phyloP scores from a whole-genome alignment of 495 filamentous ascomycete genomes.

The Aspergillus olivimuriae region DNA sequence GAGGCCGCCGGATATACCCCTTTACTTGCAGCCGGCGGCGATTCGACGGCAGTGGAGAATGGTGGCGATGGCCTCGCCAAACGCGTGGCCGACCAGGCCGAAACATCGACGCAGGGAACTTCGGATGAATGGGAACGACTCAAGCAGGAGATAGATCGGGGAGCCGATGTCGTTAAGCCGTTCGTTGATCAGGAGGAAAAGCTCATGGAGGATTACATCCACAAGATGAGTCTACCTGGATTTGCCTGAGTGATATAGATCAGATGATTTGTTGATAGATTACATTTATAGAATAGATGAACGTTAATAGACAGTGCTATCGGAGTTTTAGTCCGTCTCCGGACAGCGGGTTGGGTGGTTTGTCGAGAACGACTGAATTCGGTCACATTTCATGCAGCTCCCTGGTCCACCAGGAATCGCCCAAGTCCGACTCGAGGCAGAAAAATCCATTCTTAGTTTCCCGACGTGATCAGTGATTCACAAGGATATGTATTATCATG shows the following conservation, averaged over 20 bases:
- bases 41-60: slow-evolving; percentile 8
- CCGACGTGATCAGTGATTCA: no score
- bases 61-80: slow-evolving; percentile 8
- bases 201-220: slow-evolving; percentile 21
- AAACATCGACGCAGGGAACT: no score
- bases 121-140: slow-evolving; percentile 34
- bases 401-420: no score
- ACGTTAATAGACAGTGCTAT: background rate
- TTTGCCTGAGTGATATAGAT: slow-evolving; percentile 10
- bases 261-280: background rate
- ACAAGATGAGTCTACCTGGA: slow-evolving; percentile 11
- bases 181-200: slow-evolving; percentile 37
- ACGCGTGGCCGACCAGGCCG: no score
- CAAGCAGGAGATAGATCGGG: slow-evolving; percentile 40
- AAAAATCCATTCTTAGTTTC: no score
- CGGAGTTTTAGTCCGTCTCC: no score
- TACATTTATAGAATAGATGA: background rate
- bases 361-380: no score
- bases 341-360: no score
- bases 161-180: slow-evolving; percentile 35
- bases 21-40: background rate
- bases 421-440: no score
- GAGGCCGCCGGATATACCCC: slow-evolving; percentile 53
- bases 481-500: no score
- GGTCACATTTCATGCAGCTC: no score